Percentiles rank a stretch among this genome's conserved stretches.
These are phyloP conservation scores for Artemisia tridentata DNA, from an alignment of 129 eudicot species.

Conservation along the genomic window DNA sequence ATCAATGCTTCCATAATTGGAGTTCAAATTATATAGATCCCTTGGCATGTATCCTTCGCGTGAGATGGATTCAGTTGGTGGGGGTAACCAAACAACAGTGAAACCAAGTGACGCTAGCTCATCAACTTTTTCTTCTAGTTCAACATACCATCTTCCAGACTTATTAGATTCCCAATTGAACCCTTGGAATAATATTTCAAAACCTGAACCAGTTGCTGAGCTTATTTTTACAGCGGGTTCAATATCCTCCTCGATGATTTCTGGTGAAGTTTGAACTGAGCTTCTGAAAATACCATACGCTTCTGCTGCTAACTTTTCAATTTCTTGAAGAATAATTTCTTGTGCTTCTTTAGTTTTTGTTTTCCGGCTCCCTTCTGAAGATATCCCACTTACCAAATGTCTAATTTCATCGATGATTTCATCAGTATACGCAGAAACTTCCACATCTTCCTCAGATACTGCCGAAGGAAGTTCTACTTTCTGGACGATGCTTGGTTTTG, in stretches of 20 bases:
- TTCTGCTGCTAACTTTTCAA: slow-evolving; percentile 97
- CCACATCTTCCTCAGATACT: not conserved
- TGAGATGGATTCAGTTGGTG: slow-evolving; percentile 95
- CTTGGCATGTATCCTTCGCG: slow-evolving; percentile 98
- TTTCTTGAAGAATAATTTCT: slow-evolving; percentile 82
- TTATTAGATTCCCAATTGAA: slow-evolving; percentile 98
- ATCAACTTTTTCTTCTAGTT: slow-evolving; percentile 60
- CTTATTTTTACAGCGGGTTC: slow-evolving; percentile 34
- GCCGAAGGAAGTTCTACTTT: slow-evolving; percentile 19
- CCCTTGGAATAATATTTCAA: slow-evolving; percentile 82
- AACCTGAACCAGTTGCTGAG: slow-evolving; percentile 91
- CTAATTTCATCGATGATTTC: slow-evolving; percentile 83
- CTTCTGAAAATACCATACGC: slow-evolving; percentile 88
- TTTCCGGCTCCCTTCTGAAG: slow-evolving; percentile 57
- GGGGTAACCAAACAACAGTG: slow-evolving; percentile 88
- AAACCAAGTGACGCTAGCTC: slow-evolving; percentile 77
- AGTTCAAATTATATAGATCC: slow-evolving; percentile 81
- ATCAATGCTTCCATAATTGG: slow-evolving; percentile 88
- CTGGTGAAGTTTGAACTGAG: slow-evolving; percentile 44
- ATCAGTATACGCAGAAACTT: slow-evolving; percentile 47
- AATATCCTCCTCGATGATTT: slow-evolving; percentile 27
- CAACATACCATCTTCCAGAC: slow-evolving; percentile 85
- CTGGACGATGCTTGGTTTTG: slow-evolving; percentile 30
- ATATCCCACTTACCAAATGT: slow-evolving; percentile 70
- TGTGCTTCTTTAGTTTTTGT: slow-evolving; percentile 68